phyloP scores from a whole-genome alignment of 345 rosid species.

The Murraya koenigii region DNA sequence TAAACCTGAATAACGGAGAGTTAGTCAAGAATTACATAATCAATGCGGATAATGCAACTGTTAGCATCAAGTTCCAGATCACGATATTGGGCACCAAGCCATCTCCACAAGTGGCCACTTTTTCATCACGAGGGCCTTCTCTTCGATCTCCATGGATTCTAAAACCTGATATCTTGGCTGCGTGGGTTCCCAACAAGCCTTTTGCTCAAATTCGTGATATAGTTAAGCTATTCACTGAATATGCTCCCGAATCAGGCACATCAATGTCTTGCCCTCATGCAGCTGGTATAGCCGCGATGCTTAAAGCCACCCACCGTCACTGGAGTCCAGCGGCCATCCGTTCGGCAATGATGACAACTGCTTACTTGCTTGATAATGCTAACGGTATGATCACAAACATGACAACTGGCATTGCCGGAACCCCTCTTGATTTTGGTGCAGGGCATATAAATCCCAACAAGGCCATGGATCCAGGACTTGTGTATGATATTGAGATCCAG shows the following conservation, averaged over 20 bases:
- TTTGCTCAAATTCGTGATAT: conserved; percentile 20
- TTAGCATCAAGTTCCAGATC: too few species aligned
- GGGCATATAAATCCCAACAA: too few species aligned
- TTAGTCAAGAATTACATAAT: too few species aligned
- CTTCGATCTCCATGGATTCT: conserved; percentile 40
- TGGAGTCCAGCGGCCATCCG: conserved; percentile 49
- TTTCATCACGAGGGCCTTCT: conserved; percentile 40
- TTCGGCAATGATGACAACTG: conserved; percentile 51
- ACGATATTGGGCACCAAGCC: conserved; percentile 35
- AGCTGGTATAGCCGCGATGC: conserved; percentile 37
- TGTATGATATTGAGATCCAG: too few species aligned
- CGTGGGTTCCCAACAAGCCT: conserved; percentile 43
- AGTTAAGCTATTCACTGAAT: conserved; percentile 36
- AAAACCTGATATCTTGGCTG: conserved; percentile 50
- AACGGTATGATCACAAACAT: conserved; percentile 30
- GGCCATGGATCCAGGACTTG: too few species aligned
- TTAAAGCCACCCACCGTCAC: conserved; percentile 33
- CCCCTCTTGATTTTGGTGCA: too few species aligned
- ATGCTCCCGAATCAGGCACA: conserved; percentile 34
- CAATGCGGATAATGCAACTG: too few species aligned
- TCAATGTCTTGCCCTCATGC: conserved; percentile 51
- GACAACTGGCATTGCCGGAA: conserved; percentile 26
- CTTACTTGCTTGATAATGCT: conserved; percentile 23
- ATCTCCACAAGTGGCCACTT: conserved; percentile 40
- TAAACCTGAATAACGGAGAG: too few species aligned